Conservation (phyloP, 805 yeast species). For the Wickerhamiella slavikovae region DNA sequence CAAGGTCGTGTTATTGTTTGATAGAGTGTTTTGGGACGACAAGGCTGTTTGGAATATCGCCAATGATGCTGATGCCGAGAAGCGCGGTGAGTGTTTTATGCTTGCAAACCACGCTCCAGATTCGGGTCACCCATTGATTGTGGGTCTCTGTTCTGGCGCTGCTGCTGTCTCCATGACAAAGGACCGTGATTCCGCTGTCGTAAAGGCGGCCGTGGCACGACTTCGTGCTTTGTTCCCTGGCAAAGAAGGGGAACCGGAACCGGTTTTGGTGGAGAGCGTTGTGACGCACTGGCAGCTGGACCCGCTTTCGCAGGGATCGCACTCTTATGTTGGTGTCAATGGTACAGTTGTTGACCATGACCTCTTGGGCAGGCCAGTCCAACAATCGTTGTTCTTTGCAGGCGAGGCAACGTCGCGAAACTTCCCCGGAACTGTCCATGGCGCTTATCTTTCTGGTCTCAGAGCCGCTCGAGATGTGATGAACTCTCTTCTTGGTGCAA, state of each 20-base stretch:
- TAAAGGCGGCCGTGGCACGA: conserved; percentile 16
- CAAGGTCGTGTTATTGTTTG: conserved; percentile 21
- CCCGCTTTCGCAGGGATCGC: conserved; percentile 64
- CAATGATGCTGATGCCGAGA: conserved; percentile 7
- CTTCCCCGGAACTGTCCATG: conserved; percentile 24
- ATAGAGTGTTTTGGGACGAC: conserved; percentile 21
- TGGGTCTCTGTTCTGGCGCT: conserved; percentile 21
- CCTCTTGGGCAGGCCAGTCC: conserved; percentile 20
- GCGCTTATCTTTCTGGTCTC: conserved; percentile 24
- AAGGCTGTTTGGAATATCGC: conserved; percentile 15
- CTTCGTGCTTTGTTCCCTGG: conserved; percentile 14
- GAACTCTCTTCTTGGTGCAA: conserved; percentile 21
- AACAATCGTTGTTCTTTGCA: conserved; percentile 20
- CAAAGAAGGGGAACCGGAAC: conserved; percentile 6
- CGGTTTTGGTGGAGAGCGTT: conserved; percentile 19
- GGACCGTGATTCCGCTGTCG: conserved; percentile 17
- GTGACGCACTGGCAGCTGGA: conserved; percentile 64
- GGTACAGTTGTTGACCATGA: conserved; percentile 25
- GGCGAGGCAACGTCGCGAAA: conserved; percentile 25
- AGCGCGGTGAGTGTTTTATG: conserved; percentile 20
- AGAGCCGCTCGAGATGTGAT: conserved; percentile 23
- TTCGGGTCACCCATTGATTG: conserved; percentile 20
- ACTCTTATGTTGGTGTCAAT: conserved; percentile 26
- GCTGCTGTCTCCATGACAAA: conserved; percentile 18
- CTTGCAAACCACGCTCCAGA: conserved; percentile 20